phyloP scores from a whole-genome alignment of 768 basidiomycete genomes.

The Suillus bovinus region DNA sequence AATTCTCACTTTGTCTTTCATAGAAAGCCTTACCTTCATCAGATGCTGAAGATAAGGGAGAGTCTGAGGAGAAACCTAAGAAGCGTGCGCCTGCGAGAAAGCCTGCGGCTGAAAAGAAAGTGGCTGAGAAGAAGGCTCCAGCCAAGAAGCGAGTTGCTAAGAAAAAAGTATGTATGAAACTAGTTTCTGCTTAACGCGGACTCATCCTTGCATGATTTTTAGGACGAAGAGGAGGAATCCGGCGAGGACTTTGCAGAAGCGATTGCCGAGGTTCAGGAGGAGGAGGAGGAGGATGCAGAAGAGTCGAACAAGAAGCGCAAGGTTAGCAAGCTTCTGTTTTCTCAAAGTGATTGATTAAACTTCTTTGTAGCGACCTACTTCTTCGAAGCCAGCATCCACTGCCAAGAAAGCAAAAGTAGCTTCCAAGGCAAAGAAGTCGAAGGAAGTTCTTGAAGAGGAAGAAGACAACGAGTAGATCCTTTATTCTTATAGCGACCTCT shows the following conservation, averaged over 20 bases:
- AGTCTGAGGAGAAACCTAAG: conserved; percentile 51
- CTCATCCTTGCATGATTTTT: not conserved
- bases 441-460: conserved; percentile 48
- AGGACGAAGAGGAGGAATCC: conserved; percentile 40
- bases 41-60: conserved; percentile 32
- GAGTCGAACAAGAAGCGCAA: conserved; percentile 66
- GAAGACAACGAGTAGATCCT: conserved; percentile 33
- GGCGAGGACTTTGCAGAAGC: conserved; percentile 51
- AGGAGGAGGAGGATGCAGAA: conserved; percentile 43
- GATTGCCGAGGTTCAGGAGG: conserved; percentile 45
- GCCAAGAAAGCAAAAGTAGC: conserved; percentile 40
- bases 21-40: conserved; percentile 27
- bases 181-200: not conserved
- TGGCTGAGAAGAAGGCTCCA: conserved; percentile 44
- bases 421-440: conserved; percentile 41
- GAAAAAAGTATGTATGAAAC: conserved; percentile 8
- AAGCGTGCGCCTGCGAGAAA: conserved; percentile 46
- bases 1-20: conserved; percentile 12
- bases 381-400: conserved; percentile 45
- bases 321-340: conserved; percentile 36
- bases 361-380: conserved; percentile 38
- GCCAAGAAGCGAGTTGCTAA: conserved; percentile 12
- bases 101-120: conserved; percentile 47
- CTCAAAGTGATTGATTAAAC: conserved; percentile 10
- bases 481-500: not conserved